Evolutionary conservation across 139 green algal genomes (phyloP).

Genomic region (Coelastrella sp.): DNA sequence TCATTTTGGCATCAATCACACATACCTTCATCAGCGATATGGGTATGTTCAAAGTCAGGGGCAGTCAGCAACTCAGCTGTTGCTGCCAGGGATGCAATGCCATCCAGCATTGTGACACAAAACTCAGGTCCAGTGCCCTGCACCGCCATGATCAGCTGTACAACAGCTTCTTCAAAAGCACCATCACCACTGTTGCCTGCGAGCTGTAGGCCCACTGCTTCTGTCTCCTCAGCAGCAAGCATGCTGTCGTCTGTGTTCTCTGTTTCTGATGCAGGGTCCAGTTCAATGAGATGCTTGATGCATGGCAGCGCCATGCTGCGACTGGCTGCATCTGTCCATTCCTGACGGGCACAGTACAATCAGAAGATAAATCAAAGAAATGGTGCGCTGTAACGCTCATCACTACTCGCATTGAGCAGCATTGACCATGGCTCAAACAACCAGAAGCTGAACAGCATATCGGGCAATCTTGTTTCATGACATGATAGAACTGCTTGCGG

Average conservation of each 20-base stretch:
- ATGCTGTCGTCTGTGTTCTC: not conserved
- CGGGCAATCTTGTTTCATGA: too few relatives aligned
- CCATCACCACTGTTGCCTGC: slow-evolving; percentile 39
- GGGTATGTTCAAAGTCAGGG: too few relatives aligned
- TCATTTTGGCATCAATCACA: too few relatives aligned
- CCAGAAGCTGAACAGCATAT: too few relatives aligned
- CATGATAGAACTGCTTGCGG: too few relatives aligned
- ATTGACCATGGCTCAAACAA: too few relatives aligned
- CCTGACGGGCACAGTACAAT: too few relatives aligned
- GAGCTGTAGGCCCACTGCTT: slow-evolving; percentile 30
- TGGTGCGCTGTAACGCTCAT: too few relatives aligned
- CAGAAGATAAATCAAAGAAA: too few relatives aligned
- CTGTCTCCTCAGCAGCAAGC: not conserved
- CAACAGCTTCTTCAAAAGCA: slow-evolving; percentile 22
- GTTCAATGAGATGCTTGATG: slow-evolving; percentile 16
- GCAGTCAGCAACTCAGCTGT: not conserved
- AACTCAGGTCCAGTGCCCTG: not conserved
- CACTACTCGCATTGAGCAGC: too few relatives aligned
- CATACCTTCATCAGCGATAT: too few relatives aligned
- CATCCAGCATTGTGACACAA: slow-evolving; percentile 5
- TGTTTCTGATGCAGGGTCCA: not conserved
- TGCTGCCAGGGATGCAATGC: not conserved
- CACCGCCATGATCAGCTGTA: slow-evolving; percentile 32
- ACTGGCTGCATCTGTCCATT: slow-evolving; percentile 43
- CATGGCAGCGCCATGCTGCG: not conserved